Base-by-base conservation (phyloP, 2,329 filamentous ascomycete species). In the Fusarium bulbicola region DNA sequence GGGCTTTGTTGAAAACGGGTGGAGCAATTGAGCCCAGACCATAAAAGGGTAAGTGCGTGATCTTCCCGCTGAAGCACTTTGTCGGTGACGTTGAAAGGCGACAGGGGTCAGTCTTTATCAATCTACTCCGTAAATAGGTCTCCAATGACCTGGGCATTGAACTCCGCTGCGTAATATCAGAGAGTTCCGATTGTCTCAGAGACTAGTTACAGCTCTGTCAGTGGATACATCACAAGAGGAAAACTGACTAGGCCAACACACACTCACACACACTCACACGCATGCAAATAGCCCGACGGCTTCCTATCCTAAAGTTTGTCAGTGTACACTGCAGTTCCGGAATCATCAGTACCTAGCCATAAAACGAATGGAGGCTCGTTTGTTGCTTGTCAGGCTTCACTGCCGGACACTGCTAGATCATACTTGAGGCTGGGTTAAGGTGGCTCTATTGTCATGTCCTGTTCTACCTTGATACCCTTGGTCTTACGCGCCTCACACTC, bases 71-170 rank as follows among this genome's bases (percentile, higher is more conserved):
- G 67, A 63, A 34, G 39, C 49, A 34, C 46, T 43, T 37, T 45
- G 24, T 40, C 46, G 52, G 43, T 42, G 40, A 66, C 59, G 24
- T 50, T 53, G 50, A 49, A 65, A 65, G 34, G 32, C 13, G 63
- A 49, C 60, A 65, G 59, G 71, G 61, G 53, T 73, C 46, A 58
- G 53, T 73, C 58, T 63, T 72, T 73, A 73, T 68, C 70, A 72
- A 73, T 73, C 70, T 49, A 34, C 32, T 34, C 32, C 32, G 14
- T 34, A 36, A 39, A 20, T 16, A 53, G 34, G 50, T 54, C 50
- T 56, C 56, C 37, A 37, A 12, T 13, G 24, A 21, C 20, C 32
- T 65, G 60, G 39, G 40, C 34, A 39, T 39, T 59, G 43, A 59
- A 40, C 13, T 52, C 57, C 43, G 43, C 34, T 28, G 32, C n/a